Base-by-base conservation (phyloP, 768 basidiomycete genomes). In the Kwoniella sp. region DNA sequence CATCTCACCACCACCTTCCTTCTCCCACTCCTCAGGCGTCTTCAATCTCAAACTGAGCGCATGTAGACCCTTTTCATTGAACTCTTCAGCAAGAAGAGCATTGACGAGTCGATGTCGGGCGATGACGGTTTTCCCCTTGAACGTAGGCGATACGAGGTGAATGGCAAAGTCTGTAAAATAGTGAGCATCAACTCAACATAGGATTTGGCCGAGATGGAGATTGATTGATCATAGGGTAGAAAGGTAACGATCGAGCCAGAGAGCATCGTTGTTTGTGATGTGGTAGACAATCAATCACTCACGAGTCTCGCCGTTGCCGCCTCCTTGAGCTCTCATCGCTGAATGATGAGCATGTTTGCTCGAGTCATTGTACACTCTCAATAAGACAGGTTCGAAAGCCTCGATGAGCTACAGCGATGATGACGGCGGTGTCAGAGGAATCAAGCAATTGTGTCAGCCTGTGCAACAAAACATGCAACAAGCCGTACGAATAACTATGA, bases 71-170 rank as follows among this genome's bases (percentile, higher is more conserved):
- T 66, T 69, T 17, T 72, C 73, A 44, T 78, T 74, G 27, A 83
- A 81, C 59, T 82, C 80, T 1, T 81, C 80, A 59, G 80, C 80
- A 10, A 83, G 68, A 22, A 82, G 56, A 9, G 67, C 69, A 68
- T 83, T 82, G 56, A 83, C 81, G 48, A 83, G 61, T 19, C 83
- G 68, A 68, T 83, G 83, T 26, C 83, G 76, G 13, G 76, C 76
- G 53, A 83, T 81, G 10, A 69, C 67, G 2, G 78, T 60, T 73
- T 81, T 69, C 21, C 68, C 69, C 3, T 60, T 55, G 67, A 81
- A 81, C 40, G 64, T 30, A 27, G 73, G 36, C 0, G 77, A 77
- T 15, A 70, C 73, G 37, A 77, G 63, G 26, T 68, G 70, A 21
- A 79, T 67, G 25, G 75, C 67, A 57, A 80, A 81, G 68, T 81